Conservation (phyloP, 345 rosid species). For the Passiflora organensis region DNA sequence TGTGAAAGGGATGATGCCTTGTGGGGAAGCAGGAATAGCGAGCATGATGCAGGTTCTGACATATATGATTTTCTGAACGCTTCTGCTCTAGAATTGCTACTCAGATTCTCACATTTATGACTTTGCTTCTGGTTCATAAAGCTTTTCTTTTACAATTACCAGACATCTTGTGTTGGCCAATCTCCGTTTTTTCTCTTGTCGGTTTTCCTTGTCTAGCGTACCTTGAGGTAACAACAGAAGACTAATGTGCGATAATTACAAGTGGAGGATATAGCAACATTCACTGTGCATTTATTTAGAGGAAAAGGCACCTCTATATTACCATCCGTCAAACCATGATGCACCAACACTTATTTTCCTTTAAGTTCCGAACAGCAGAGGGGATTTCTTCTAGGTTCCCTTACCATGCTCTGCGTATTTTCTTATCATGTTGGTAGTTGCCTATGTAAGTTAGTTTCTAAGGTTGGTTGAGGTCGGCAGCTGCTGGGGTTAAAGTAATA, state of each 20-base stretch:
- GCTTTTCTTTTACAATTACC: neutral
- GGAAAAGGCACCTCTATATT: no score
- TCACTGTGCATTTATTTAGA: neutral
- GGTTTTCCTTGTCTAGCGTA: neutral
- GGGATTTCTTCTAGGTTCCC: no score
- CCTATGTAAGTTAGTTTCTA: constrained; percentile 25
- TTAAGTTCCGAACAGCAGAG: no score
- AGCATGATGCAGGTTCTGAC: neutral
- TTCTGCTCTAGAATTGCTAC: neutral
- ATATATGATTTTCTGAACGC: neutral
- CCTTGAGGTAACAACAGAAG: neutral
- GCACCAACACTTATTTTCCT: no score
- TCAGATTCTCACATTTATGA: neutral
- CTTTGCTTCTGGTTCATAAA: neutral
- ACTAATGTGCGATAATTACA: neutral
- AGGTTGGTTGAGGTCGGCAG: constrained; percentile 19
- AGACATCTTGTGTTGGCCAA: neutral
- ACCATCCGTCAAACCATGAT: no score
- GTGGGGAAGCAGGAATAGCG: neutral
- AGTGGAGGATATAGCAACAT: neutral
- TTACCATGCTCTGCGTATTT: neutral
- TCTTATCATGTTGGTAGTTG: constrained; percentile 1
- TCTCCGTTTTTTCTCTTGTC: neutral
- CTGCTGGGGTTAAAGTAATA: constrained; percentile 4
- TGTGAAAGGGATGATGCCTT: neutral